Conservation (phyloP, 2,329 filamentous ascomycete species). For the Penicillium sclerotiorum region DNA sequence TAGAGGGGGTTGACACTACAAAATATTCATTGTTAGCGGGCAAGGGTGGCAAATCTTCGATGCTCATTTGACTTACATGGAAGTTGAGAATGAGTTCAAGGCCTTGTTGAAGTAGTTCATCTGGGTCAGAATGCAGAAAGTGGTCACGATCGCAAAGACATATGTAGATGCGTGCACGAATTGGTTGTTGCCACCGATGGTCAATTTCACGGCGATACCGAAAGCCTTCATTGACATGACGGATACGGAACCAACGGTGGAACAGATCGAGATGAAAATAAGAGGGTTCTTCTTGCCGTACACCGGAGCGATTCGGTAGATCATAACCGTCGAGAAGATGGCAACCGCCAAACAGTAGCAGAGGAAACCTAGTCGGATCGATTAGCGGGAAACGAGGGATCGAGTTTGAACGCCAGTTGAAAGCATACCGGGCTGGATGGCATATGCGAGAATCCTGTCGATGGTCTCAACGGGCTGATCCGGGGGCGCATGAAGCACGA, state of each 20-base stretch:
- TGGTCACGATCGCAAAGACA: constrained; percentile 91
- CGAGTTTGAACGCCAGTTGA: background rate
- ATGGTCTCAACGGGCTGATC: constrained; percentile 90
- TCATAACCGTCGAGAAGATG: constrained; percentile 88
- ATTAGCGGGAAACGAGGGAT: background rate
- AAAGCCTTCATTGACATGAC: constrained; percentile 99
- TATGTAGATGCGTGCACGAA: constrained; percentile 95
- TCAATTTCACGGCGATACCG: constrained; percentile 95
- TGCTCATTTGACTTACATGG: constrained; percentile 82
- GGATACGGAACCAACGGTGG: constrained; percentile 92
- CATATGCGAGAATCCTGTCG: constrained; percentile 87
- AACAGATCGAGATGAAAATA: constrained; percentile 97
- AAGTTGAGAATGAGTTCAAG: constrained; percentile 92
- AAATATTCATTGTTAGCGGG: constrained; percentile 3
- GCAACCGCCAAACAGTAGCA: constrained; percentile 80
- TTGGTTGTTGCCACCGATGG: constrained; percentile 89
- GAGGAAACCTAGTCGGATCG: constrained; percentile 71
- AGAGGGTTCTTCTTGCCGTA: constrained; percentile 95
- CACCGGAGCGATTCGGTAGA: constrained; percentile 86
- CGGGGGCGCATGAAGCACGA: constrained; percentile 93
- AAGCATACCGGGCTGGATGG: constrained; percentile 79
- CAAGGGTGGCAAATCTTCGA: too few relatives aligned
- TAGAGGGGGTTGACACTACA: constrained; percentile 89
- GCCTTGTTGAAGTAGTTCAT: constrained; percentile 99
- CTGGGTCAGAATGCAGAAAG: constrained; percentile 93